Evolutionary conservation across 345 rosid genomes (phyloP).

Genomic region (Brassica nigra): DNA sequence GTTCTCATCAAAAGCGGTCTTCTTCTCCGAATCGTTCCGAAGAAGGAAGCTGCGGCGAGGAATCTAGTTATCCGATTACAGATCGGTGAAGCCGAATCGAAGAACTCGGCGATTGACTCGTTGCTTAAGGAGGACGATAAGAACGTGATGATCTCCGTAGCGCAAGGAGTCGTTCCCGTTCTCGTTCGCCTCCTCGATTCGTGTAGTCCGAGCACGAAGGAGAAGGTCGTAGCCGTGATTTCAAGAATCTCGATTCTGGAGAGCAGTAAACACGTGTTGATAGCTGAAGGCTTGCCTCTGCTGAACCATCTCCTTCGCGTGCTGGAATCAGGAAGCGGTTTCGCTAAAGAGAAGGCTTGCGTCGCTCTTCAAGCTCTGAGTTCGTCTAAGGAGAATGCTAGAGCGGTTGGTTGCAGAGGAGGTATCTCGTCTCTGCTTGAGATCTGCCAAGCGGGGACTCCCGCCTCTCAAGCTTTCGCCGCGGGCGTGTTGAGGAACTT

Average conservation of each 20-base stretch:
- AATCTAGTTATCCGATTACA: constrained; percentile 74
- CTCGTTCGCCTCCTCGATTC: constrained; percentile 71
- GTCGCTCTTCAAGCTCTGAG: constrained; percentile 76
- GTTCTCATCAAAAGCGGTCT: constrained; percentile 68
- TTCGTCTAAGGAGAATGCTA: constrained; percentile 71
- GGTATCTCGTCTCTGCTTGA: constrained; percentile 80
- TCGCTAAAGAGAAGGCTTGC: constrained; percentile 82
- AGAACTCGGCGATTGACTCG: constrained; percentile 72
- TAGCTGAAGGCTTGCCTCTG: constrained; percentile 75
- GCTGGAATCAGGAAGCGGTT: constrained; percentile 85
- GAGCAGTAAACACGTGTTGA: constrained; percentile 71
- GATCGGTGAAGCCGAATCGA: constrained; percentile 72
- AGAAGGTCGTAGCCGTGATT: constrained; percentile 69
- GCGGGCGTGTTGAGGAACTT: constrained; percentile 82
- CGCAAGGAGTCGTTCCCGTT: constrained; percentile 87
- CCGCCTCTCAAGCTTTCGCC: constrained; percentile 81
- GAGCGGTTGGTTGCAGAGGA: constrained; percentile 84
- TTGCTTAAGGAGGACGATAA: constrained; percentile 70
- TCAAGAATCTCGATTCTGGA: constrained; percentile 72
- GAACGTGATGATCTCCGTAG: constrained; percentile 84
- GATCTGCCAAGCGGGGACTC: constrained; percentile 83
- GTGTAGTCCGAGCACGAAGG: constrained; percentile 60
- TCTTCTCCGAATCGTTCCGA: constrained; percentile 42
- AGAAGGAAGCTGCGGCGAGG: constrained; percentile 69
- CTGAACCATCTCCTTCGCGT: constrained; percentile 77